Evolutionary conservation across 179 eudicot species (phyloP), one percentile per base, ranked within the genome.

Genomic region (Actinidia chinensis): DNA sequence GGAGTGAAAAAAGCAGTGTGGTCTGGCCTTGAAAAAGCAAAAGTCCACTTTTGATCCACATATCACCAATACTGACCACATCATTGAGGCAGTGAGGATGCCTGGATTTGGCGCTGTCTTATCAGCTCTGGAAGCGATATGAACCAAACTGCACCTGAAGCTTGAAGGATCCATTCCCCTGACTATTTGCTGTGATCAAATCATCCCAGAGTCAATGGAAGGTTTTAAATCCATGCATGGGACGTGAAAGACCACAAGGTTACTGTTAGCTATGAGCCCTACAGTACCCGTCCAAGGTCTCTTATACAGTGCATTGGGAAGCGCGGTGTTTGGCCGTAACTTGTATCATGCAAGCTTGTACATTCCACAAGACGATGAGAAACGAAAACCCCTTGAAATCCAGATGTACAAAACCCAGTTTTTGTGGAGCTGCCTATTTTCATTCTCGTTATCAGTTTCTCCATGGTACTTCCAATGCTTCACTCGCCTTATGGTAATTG

Each of bases 1-100:
- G 98, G 98, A 75, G 97, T 95, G 46, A 93, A 88, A 82, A 93
- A 87, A 70, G 97, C 97, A 71, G 93, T 88, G 98, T 95, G 98
- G 97, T 74, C 85, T 95, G 74, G 92, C 97, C 90, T 93, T 33
- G 97, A 93, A 85, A 97, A 93, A 88, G 98, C 98, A 72, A 93
- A 95, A 85, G 88, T 95, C 67, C 95, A 91, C 83, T 95, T n/a
- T 88, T 86, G 98, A 95, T 82, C 95, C 98, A 74, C 85, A 83
- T 83, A 74, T 93, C 66, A 89, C 90, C 4, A 72, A 73, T 75
- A 83, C 87, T 43, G 76, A 86, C 36, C 82, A 65, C 68, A 90
- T 95, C 71, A 80, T 91, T 71, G 84, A 90, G 83, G 97, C 91
- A 28, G 88, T 93, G 95, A 87, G 80, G 95, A 91, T 87, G 83